Evolutionary conservation across 2,329 filamentous ascomycete genomes (phyloP), one percentile per base, ranked within the genome.

Genomic region (Xylaria sp.): DNA sequence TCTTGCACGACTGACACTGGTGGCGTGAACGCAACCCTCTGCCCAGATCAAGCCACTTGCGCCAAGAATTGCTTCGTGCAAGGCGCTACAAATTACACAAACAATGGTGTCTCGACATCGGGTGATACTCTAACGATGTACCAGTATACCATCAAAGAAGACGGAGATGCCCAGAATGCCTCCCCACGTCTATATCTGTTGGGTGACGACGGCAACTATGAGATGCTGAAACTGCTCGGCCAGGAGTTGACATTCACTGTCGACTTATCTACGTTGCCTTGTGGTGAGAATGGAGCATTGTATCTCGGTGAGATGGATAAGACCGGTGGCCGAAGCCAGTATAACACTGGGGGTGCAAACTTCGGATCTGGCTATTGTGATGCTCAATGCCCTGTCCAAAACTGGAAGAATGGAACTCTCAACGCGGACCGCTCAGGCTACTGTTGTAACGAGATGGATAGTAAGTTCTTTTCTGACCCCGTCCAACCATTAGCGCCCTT

Each of bases 391-490:
- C 77, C 78, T 33, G 81, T 81, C 68, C 63, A 72, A 19, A 72
- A 67, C 5, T 81, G 82, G 67, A 81, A 83, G 62, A 77, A 78
- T 52, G 80, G 80, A 21, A 66, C 76, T 61, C 78, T 65, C 19
- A 88, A 88, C 70, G 77, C 80, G n/a, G 80, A 84, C 6, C 79
- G 75, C 43, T 77, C 82, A 51, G 87, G 88, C 63, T 80, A 86
- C 38, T 90, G 87, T 81, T 90, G 87, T 74, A 77, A 83, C 43
- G 88, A 90, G 75, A 87, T 90, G 83, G 87, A 90, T 61, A 81
- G 63, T 65, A 46, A 65, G 63, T 65, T 21, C 7, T 27, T 23
- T 1, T 31, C 35, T 29, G 7, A 19, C 4, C 1, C 13, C 8
- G 2, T 25, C 6, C 13, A 25, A 33, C 17, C 17, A 31, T 31